Conservation (phyloP, 768 basidiomycete species). For the Suillus clintonianus region DNA sequence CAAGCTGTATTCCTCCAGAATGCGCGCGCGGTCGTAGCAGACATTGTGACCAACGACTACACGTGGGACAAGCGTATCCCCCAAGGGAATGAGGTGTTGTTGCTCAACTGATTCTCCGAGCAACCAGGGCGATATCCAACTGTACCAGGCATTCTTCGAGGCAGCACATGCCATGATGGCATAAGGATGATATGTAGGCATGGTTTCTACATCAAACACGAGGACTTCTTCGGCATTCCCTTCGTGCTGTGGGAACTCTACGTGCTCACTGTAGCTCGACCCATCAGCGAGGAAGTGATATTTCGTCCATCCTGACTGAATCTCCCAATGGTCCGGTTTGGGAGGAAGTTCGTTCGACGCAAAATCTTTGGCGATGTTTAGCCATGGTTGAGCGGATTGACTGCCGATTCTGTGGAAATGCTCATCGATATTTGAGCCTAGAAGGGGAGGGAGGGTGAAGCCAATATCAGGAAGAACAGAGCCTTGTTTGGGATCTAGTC, state of each 20-base stretch:
- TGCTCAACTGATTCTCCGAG: slow-evolving; percentile 58
- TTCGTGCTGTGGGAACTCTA: slow-evolving; percentile 64
- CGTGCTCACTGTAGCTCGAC: slow-evolving; percentile 71
- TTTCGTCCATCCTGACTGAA: slow-evolving; percentile 86
- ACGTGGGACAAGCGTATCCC: slow-evolving; percentile 51
- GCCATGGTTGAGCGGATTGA: slow-evolving; percentile 73
- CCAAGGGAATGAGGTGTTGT: slow-evolving; percentile 75
- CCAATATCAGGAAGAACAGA: slow-evolving; percentile 77
- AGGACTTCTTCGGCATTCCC: slow-evolving; percentile 72
- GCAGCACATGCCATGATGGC: slow-evolving; percentile 90
- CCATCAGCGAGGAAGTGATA: slow-evolving; percentile 76
- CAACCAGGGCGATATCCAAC: slow-evolving; percentile 95
- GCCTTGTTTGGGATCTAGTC: slow-evolving; percentile 76
- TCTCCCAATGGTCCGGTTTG: slow-evolving; percentile 53
- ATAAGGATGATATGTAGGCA: slow-evolving; percentile 80
- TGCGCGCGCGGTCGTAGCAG: slow-evolving; percentile 86
- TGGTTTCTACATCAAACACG: slow-evolving; percentile 92
- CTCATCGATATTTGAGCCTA: slow-evolving; percentile 79
- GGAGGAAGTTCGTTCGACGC: slow-evolving; percentile 57
- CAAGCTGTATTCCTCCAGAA: slow-evolving; percentile 81
- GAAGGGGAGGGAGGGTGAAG: slow-evolving; percentile 83
- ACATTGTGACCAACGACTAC: slow-evolving; percentile 94
- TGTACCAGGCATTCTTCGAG: slow-evolving; percentile 86
- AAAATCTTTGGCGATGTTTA: slow-evolving; percentile 64
- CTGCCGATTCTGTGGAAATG: slow-evolving; percentile 86